Evolutionary conservation across 148 eudicot species (phyloP), one percentile per base, ranked within the genome.

Genomic region (Linanthus parryae): DNA sequence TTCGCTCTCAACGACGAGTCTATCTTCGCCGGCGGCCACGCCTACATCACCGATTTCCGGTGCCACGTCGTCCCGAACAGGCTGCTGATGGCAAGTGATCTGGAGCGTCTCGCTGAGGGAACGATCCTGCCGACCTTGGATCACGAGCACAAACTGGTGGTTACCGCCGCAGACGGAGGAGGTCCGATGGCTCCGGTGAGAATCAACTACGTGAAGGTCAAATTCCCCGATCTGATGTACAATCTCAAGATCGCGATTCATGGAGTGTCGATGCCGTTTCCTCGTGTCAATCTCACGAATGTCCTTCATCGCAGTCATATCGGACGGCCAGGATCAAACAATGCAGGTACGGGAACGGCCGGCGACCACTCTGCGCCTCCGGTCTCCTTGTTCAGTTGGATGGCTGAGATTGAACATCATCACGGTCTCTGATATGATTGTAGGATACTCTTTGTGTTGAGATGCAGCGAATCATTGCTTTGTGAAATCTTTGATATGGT

Each of bases 11-110:
- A 79, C 18, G 81, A 75, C 21, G 50, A 44, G 2, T 21, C 81
- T 19, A 72, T 79, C 24, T 79, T 79, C 71, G 62, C 67, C 22
- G 85, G 78, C 6, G 81, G 81, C 7, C 78, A 72, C 15, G 49
- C 67, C n/a, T 82, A 73, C 23, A 67, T 82, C 6, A 77, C 65
- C 22, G 66, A 65, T n/a, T 68, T 89, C 6, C 47, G 74, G 46
- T 84, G 73, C 45, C 94, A 84, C 48, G 68, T 89, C 4, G 68
- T 89, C 14, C 97, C 90, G 7, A 82, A 89, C 56, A 49, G 50
- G 65, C 43, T 76, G 30, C 34, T 89, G 19, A 63, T 59, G 51
- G 59, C 74, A 3, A 59, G 73, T 1, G 97, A 89, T 44, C 65
- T 89, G 14, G 83, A 79, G 42, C 56, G 44, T 1, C 51, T 89